phyloP scores from a whole-genome alignment of 495 filamentous ascomycete genomes.

The Podospora comata region DNA sequence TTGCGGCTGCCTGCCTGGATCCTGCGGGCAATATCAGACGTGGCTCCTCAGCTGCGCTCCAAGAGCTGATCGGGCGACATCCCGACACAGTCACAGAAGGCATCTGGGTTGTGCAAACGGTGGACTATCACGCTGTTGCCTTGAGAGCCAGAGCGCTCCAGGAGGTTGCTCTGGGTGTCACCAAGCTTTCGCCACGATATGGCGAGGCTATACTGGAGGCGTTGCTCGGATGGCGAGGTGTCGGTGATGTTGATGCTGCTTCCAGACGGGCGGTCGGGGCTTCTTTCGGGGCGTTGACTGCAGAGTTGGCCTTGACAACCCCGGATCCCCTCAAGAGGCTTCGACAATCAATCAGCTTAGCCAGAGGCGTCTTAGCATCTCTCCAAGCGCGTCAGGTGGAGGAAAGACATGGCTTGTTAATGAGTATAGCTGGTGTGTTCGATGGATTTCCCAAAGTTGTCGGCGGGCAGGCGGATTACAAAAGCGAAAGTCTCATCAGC shows the following conservation, averaged over 20 bases:
- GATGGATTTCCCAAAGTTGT: constrained; percentile 34
- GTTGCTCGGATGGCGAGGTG: constrained; percentile 83
- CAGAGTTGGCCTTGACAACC: constrained; percentile 29
- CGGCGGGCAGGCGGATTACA: not conserved
- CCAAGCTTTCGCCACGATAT: constrained; percentile 62
- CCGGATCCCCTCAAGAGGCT: constrained; percentile 31
- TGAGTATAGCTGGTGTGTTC: constrained; percentile 54
- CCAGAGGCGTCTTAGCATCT: constrained; percentile 44
- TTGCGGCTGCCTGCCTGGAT: constrained; percentile 81
- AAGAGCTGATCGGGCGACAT: constrained; percentile 91
- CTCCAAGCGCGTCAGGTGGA: constrained; percentile 61
- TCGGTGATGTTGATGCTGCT: constrained; percentile 68
- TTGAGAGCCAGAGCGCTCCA: constrained; percentile 76
- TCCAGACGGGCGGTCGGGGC: constrained; percentile 69
- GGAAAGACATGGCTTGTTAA: constrained; percentile 62
- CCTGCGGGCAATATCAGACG: constrained; percentile 88
- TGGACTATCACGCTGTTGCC: constrained; percentile 91
- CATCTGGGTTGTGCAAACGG: constrained; percentile 78
- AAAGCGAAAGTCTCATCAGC: not conserved
- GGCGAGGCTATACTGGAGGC: constrained; percentile 65
- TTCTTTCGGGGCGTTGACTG: constrained; percentile 61
- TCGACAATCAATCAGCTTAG: constrained; percentile 26
- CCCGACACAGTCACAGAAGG: constrained; percentile 77
- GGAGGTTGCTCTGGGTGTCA: constrained; percentile 66
- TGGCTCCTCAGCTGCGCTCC: constrained; percentile 86